These are phyloP conservation scores for Neoascochyta sp. DNA, from an alignment of 2,329 filamentous ascomycete species.

Conservation along the genomic window DNA sequence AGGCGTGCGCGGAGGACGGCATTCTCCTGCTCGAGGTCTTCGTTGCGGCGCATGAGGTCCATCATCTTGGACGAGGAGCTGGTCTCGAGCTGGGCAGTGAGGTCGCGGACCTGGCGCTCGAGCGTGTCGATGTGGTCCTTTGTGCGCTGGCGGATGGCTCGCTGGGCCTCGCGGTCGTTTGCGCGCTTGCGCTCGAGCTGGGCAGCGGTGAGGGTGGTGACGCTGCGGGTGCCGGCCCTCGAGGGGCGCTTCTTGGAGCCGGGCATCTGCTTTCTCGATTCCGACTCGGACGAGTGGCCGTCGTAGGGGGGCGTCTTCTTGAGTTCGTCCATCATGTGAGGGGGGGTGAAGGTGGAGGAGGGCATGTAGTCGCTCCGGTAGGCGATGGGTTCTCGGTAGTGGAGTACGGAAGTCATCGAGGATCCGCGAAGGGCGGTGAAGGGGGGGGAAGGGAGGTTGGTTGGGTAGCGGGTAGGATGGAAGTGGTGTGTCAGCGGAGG, in stretches of 20 bases:
- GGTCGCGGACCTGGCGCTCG: conserved; percentile 53
- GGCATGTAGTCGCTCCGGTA: conserved; percentile 41
- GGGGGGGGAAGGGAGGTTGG: too few relatives aligned
- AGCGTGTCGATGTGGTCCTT: conserved; percentile 58
- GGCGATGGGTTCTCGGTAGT: conserved; percentile 38
- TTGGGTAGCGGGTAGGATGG: conserved; percentile 26
- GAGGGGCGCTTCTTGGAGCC: conserved; percentile 49
- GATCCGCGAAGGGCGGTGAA: conserved; percentile 35
- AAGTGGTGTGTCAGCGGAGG: conserved; percentile 34
- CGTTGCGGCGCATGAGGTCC: conserved; percentile 52
- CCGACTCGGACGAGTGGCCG: conserved; percentile 39
- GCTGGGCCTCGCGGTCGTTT: conserved; percentile 59
- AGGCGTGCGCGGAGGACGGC: conserved; percentile 51
- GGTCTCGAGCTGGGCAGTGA: conserved; percentile 48
- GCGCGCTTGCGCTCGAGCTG: conserved; percentile 58
- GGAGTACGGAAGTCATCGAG: conserved; percentile 43
- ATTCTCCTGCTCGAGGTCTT: conserved; percentile 54
- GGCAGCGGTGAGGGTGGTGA: conserved; percentile 54
- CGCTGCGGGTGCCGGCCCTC: conserved; percentile 55
- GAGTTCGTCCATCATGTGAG: conserved; percentile 37
- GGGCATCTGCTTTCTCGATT: conserved; percentile 36
- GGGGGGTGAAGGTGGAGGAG: conserved; percentile 31
- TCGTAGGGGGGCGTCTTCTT: conserved; percentile 39
- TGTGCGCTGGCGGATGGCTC: conserved; percentile 57
- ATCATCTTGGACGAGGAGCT: conserved; percentile 47